Base-by-base conservation (phyloP, 2,329 filamentous ascomycete genomes). In the Aspergillus sp. region DNA sequence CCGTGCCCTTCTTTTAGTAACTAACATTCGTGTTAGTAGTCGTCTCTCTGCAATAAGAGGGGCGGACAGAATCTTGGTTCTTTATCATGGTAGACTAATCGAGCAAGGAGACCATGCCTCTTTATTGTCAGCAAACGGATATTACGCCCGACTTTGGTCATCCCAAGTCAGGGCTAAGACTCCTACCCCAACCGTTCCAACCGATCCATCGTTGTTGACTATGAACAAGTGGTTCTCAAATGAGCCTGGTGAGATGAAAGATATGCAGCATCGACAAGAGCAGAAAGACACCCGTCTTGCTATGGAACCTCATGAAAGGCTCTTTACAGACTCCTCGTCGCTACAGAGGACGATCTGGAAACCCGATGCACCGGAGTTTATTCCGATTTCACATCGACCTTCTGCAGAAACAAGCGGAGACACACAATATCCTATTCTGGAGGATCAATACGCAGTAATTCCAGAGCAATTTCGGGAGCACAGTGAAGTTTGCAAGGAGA, bases 21-120 rank as follows among this genome's bases (percentile, higher is more conserved):
- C 12, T 20, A 47, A 20, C 12, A 11, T 1, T 22, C 22, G 7
- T 20, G 6, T 24, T 47, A 47, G 45, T 7, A 20, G 12, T 24
- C 18, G 20, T 47, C 45, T 47, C 12, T 47, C 18, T 24, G 22
- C 87, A 1, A 85, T 90, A 55, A 85, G 87, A 78, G 87, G 87
- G 63, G 87, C 87, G 2, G 86, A 90, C 65, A 80, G 82, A 24
- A 89, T 90, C 60, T 81, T 90, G 55, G 88, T 90, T 10, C 80
- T 90, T 49, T 80, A 84, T 49, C 80, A 85, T 55, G 88, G 88
- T 11, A 77, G 82, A 63, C 81, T 90, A 52, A 78, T 85, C n/a
- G 87, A 90, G 69, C 80, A 85, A 64, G 88, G 88, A 9, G 82
- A 74, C 45, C 88, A 90, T 59, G 79, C 84, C 6, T 81, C 85